Evolutionary conservation across 306 rosid genomes (phyloP), one percentile per base, ranked within the genome.

Genomic region (Lathyrus tuberosus): DNA sequence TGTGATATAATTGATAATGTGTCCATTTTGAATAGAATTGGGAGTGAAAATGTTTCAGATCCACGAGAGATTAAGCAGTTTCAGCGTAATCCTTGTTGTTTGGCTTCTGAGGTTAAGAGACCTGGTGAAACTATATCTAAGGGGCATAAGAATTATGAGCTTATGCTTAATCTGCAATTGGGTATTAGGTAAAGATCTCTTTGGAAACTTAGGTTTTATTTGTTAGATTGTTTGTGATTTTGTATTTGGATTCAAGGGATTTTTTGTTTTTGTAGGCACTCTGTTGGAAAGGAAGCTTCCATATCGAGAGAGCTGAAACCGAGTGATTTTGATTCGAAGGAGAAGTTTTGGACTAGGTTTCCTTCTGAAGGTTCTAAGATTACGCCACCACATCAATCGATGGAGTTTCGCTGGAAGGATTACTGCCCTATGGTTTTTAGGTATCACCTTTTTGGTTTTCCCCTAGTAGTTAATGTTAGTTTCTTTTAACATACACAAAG

Each of bases 281-380:
- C 97, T 58, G 83, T 94, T 52, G 97, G 96, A 61, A 95, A 89
- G 71, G 96, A 95, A 77, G 95, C 95, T 76, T 89, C 95, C 1
- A 79, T 87, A 12, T 48, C 71, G 43, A 69, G 90, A 41, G 67
- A 67, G 30, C 84, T 95, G 22, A 91, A 76, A 77, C 37, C 72
- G 3, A 72, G 84, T 70, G 96, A 91, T 84, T 95, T 95, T 69
- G 96, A 91, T 78, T 95, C 96, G 0, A 90, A 81, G 56, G 95
- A 89, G 82, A 95, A 95, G 78, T 95, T 95, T 79, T 95, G 99
- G 99, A 95, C 96, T 0, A 86, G 93, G 83, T 95, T 95, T 84
- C 97, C 99, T 0, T 52, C 92, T 1, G 95, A 89, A 61, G 99
- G 99, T 48, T 91, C 99, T 4, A 95, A 81, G 83, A 72, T 64